phyloP scores from a whole-genome alignment of 164 flowering plant species.

The Euptelea pleiosperma region DNA sequence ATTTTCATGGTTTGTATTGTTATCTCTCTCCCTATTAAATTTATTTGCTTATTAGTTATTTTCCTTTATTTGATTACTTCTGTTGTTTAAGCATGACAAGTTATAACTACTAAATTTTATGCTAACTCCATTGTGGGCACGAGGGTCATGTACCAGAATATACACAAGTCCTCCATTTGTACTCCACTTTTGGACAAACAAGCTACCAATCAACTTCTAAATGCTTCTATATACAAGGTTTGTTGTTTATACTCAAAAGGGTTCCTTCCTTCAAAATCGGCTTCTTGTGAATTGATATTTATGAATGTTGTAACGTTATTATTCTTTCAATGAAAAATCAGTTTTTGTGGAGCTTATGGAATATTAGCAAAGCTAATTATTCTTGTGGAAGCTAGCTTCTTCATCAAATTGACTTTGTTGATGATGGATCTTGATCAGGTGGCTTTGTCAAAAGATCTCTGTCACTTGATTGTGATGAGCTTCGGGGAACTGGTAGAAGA shows the following conservation, averaged over 20 bases:
- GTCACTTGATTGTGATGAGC: constrained; percentile 60
- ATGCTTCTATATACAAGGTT: constrained; percentile 83
- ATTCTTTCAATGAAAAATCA: neutral
- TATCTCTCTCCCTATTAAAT: constrained; percentile 2
- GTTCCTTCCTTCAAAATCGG: neutral
- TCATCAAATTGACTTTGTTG: constrained; percentile 10
- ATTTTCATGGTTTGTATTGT: neutral
- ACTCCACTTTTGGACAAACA: constrained; percentile 28
- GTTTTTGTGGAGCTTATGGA: no score
- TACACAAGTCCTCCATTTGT: constrained; percentile 41
- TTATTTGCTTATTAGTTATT: neutral
- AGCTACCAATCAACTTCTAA: constrained; percentile 34
- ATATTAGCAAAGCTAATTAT: no score
- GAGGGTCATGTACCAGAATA: constrained; percentile 46
- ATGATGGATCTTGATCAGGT: constrained; percentile 45
- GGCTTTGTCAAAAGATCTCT: constrained; percentile 82
- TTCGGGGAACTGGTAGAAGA: constrained; percentile 52
- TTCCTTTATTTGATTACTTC: neutral
- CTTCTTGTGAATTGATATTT: neutral
- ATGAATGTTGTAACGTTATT: neutral
- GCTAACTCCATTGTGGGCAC: constrained; percentile 7
- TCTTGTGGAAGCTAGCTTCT: neutral
- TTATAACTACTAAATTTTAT: constrained; percentile 1
- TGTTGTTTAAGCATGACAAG: neutral
- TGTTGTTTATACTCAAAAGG: constrained; percentile 2